Evolutionary conservation across 1,284 basidiomycete genomes (phyloP), one percentile per base, ranked within the genome.

Genomic region (Calocybe gambosa): DNA sequence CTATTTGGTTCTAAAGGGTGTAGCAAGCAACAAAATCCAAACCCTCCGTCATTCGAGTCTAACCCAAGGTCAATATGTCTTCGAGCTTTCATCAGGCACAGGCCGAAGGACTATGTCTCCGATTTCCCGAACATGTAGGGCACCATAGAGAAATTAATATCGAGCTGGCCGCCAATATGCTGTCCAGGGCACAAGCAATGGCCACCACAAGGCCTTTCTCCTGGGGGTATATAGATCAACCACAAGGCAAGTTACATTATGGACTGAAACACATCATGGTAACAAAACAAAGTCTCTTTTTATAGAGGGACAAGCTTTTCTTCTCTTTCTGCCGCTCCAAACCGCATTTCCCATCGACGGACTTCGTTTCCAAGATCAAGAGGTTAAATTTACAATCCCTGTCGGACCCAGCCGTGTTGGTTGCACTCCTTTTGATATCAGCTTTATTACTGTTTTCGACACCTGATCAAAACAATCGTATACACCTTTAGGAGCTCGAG

Each of bases 211-310:
- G 75, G 9, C 82, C 86, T 1, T 89, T 83, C 57, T 56, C 65
- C 12, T 88, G 84, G 82, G 67, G 72, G 1, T 88, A 78, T 54
- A 76, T 89, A 25, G 86, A 89, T 68, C 83, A 80, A 55, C 85
- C 86, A 16, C 55, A 63, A 55, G 85, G 85, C 25, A 47, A 31
- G 26, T 42, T 29, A 35, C n/a, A 20, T 42, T 19, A 16, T 21
- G 12, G 28, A 26, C 5, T 5, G 19, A n/a, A 28, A 8, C 40
- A 39, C 36, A 29, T 36, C 29, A 38, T 39, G 18, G 43, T 38
- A 51, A 16, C 23, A 51, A 9, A 20, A 25, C n/a, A 29, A 4
- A 25, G 16, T 25, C 21, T 34, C 6, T 33, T 55, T 35, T 26
- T 38, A 8, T 50, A 86, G 85, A 89, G 60, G 85, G 85, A 3